Base-by-base conservation (phyloP, 352 stramenopile genomes). In the Globisporangium cystogenes region DNA sequence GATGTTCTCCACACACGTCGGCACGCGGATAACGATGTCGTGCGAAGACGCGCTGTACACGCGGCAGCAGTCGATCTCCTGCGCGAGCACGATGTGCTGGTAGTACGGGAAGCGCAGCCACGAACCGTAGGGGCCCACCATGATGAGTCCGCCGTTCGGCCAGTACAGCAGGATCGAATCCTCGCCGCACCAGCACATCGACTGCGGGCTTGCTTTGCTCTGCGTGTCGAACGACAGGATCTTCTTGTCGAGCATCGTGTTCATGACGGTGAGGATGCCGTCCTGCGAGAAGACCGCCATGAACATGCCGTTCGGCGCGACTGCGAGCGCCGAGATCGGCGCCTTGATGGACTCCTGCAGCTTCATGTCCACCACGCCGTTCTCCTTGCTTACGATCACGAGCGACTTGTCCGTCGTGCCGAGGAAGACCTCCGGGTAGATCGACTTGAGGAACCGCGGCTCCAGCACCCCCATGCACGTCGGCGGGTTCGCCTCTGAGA, bases 181-280 rank as follows among this genome's bases (percentile, higher is more conserved):
- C 65, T 96, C 82, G 31, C 89, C 89, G 57, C 89, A 97, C 86
- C 86, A 96, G 50, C 73, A 78, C 77, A 96, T 93, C 23, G 65
- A 72, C 24, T 72, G 49, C 14, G 86, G 84, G 57, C 69, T 86
- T 4, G 78, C 68, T 59, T 88, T 90, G 60, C 75, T 91, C 71
- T 92, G 76, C 29, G 84, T 92, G 66, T 96, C 84, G 58, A 96
- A 96, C 20, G 78, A 78, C 63, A 96, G 48, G 49, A 93, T 89
- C 64, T 91, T 98, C 55, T 96, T 97, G 75, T 98, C 90, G 64
- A 98, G 97, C 53, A 87, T 95, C n/a, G 93, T 98, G 33, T 94
- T 97, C 47, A 98, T 82, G 20, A 98, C 95, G 4, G 92, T 97
- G 24, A 98, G 70, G 49, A 97, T 88, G 8, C 90, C 93, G 48